Evolutionary conservation across 306 rosid species (phyloP).

Genomic region (Hippophae gyantsensis): DNA sequence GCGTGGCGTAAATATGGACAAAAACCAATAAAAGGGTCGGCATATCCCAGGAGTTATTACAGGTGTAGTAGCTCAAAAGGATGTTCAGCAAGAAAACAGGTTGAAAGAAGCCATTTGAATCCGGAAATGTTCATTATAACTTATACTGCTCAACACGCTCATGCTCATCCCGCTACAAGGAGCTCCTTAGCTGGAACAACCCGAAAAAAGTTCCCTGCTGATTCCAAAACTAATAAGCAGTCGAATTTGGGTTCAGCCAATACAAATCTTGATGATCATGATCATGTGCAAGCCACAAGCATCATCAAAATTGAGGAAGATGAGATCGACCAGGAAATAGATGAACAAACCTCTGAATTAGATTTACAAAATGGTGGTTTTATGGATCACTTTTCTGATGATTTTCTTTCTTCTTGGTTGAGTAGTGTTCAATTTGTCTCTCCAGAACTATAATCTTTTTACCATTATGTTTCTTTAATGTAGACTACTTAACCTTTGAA

Average conservation of each 20-base stretch:
- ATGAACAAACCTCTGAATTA: conserved; percentile 15
- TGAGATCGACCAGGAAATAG: conserved; percentile 5
- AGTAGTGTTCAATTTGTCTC: not conserved
- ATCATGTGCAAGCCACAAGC: conserved; percentile 1
- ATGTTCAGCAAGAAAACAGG: conserved; percentile 78
- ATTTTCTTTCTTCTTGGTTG: not conserved
- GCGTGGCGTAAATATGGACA: conserved; percentile 98
- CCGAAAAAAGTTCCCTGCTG: conserved; percentile 25
- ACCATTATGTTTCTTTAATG: no score
- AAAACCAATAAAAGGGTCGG: conserved; percentile 92
- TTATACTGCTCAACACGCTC: conserved; percentile 72
- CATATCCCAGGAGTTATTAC: conserved; percentile 86
- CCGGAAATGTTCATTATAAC: conserved; percentile 51
- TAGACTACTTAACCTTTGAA: no score
- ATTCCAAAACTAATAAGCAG: not conserved
- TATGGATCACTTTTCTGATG: not conserved
- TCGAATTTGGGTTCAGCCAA: not conserved
- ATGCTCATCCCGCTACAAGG: conserved; percentile 52
- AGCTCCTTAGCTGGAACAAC: conserved; percentile 44
- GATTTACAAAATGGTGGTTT: not conserved
- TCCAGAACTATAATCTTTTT: not conserved
- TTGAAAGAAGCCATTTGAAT: conserved; percentile 58
- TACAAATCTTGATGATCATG: not conserved
- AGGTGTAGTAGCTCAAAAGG: conserved; percentile 83
- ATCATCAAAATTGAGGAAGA: conserved; percentile 20